Evolutionary conservation across 495 filamentous ascomycete species (phyloP), one percentile per base, ranked within the genome.

Genomic region (Tuber melanosporum): DNA sequence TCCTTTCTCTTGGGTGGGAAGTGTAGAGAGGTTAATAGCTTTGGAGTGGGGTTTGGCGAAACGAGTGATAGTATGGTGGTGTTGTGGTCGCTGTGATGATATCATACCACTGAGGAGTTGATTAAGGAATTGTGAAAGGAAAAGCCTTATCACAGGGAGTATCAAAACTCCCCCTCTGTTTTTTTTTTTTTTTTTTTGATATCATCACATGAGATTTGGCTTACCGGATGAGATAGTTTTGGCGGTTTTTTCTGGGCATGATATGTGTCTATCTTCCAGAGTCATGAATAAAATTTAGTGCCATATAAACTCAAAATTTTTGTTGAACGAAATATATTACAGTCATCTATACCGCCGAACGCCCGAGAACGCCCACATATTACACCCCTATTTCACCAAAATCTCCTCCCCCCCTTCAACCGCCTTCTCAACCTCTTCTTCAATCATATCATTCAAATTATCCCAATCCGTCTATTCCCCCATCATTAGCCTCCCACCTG

Each of bases 361-460:
- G 75, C 77, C 77, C 44, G 17, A 62, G 46, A 79, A 79, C 76
- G 49, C 76, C 72, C 36, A 46, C 22, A 62, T 42, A 20, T 71
- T 41, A 43, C 57, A 71, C 15, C 17, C 26, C 52, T 91, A 89
- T 6, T 91, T 93, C 84, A 91, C 90, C n/a, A 89, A 89, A 76
- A 88, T 92, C 85, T 76, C 78, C 32, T 70, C 66, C 45, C 72
- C 52, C 9, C 75, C 70, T 19, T 73, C 77, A 57, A 74, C 79
- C 32, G 17, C 73, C 36, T 80, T 80, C 73, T 80, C 78, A 4
- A 80, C 73, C 47, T 80, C 78, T 7, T 22, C 77, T 57, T 80
- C 78, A 80, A 80, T 80, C n/a, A 79, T 80, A 43, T 57, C 78
- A n/a, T 80, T 80, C 52, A 80, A 43, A 45, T 79, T 78, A 43